Percentiles rank a stretch among this genome's conserved stretches.
These are phyloP conservation scores for Boletus sp. DNA, from an alignment of 768 basidiomycete genomes.

Conservation along the genomic window DNA sequence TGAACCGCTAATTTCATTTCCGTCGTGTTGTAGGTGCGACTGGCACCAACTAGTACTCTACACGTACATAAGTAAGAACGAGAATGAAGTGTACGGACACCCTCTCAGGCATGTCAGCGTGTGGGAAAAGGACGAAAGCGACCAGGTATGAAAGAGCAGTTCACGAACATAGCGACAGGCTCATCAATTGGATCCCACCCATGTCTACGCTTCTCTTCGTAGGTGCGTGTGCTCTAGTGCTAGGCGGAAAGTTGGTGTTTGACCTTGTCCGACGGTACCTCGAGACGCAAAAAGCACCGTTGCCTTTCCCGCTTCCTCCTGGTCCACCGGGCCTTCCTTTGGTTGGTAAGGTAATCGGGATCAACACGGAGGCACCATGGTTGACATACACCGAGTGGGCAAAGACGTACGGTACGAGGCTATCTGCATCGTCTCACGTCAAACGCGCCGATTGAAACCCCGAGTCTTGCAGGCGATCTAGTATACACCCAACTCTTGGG, in stretches of 20 bases:
- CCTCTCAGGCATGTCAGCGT: background rate
- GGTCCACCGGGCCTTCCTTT: constrained; percentile 35
- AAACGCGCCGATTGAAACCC: background rate
- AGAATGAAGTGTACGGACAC: background rate
- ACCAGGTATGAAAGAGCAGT: background rate
- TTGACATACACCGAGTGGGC: constrained; percentile 37
- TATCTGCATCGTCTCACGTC: background rate
- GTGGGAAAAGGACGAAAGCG: constrained; percentile 4
- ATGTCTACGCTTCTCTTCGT: background rate
- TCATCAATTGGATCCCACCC: background rate
- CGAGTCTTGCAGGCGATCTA: constrained; percentile 33
- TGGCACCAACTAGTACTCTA: background rate
- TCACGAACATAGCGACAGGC: background rate
- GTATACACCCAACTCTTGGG: constrained; percentile 47
- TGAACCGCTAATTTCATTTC: no score
- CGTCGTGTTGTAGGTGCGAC: background rate
- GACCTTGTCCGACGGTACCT: background rate
- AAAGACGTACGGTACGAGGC: constrained; percentile 28
- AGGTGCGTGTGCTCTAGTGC: background rate
- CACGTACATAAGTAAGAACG: background rate
- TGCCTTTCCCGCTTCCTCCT: constrained; percentile 26
- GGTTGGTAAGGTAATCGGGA: constrained; percentile 36
- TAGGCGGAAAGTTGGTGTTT: background rate
- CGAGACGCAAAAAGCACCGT: background rate
- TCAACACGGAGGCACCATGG: constrained; percentile 33